phyloP scores from a whole-genome alignment of 768 basidiomycete genomes.

The Boletellus ananiceps region DNA sequence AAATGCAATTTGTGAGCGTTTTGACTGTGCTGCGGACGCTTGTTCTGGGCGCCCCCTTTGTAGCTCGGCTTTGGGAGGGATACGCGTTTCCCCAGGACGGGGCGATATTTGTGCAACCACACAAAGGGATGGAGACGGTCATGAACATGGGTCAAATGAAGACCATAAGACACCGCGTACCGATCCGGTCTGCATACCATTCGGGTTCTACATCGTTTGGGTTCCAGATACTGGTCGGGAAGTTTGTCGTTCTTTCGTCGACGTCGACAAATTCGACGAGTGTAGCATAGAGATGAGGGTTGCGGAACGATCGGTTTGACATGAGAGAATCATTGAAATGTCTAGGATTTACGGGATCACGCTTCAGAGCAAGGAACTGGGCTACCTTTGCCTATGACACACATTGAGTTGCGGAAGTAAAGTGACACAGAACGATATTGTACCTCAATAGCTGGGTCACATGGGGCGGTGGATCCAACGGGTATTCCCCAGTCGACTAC shows the following conservation, averaged over 20 bases:
- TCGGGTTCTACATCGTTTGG: constrained; percentile 56
- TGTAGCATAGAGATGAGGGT: constrained; percentile 93
- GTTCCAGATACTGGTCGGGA: constrained; percentile 71
- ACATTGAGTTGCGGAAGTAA: background rate
- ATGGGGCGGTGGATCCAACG: constrained; percentile 45
- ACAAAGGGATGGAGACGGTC: constrained; percentile 10
- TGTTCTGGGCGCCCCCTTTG: constrained; percentile 66
- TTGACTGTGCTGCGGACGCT: constrained; percentile 48
- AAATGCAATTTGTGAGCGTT: constrained; percentile 63
- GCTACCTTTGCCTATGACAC: constrained; percentile 65
- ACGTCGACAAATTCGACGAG: constrained; percentile 93
- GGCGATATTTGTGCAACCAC: constrained; percentile 2
- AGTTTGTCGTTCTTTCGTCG: constrained; percentile 83
- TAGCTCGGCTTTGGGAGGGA: constrained; percentile 45
- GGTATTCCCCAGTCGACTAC: constrained; percentile 78
- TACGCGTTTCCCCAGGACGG: constrained; percentile 2
- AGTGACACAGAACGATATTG: constrained; percentile 4
- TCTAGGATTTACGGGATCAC: constrained; percentile 54
- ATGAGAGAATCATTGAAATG: constrained; percentile 97
- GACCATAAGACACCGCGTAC: constrained; percentile 41
- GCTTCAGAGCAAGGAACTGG: constrained; percentile 73
- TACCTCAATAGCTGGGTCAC: constrained; percentile 63
- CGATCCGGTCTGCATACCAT: constrained; percentile 77
- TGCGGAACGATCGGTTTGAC: constrained; percentile 88
- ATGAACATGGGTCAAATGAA: constrained; percentile 26